Evolutionary conservation across 345 rosid genomes (phyloP), one percentile per base, ranked within the genome.

Genomic region (Mangifera indica): DNA sequence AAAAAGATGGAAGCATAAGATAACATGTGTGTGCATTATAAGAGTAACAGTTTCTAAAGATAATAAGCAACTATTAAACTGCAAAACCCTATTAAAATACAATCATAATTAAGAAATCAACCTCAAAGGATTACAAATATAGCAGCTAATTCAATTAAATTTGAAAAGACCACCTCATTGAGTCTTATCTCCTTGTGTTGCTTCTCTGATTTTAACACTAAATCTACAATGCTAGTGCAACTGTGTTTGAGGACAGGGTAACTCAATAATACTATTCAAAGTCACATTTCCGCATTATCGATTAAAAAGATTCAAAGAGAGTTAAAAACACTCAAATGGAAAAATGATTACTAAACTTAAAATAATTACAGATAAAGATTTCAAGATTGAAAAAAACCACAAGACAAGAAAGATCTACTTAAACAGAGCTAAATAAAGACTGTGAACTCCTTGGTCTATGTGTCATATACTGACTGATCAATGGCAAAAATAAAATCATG

Each of bases 351-450:
- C 20, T 34, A 22, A 5, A 34, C 71, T 20, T 29, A 67, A n/a
- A 13, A 32, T 51, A 67, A 37, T 53, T 66, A 51, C 49, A 34
- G 46, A 32, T 20, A 52, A 2, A 45, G 59, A 29, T 29, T 54
- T 67, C 34, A 24, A 54, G 61, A 46, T 68, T 54, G 13, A 54
- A 59, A 54, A 67, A 37, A 51, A 32, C 37, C 8, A 29, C 32
- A 21, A 10, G 60, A 29, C 46, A 34, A 13, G 49, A 20, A 40
- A 20, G 25, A 20, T 20, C 8, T 15, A 0, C 11, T 45, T 2
- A 10, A 40, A 56, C 54, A 44, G 72, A 45, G 55, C 52, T 69
- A 18, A 69, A 24, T 32, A 44, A 59, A 21, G 14, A 51, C 29
- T 26, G 45, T 29, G 32, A 29, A 29, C 32, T 29, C 32, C 32